Evolutionary conservation across 2,329 filamentous ascomycete species (phyloP), one percentile per base, ranked within the genome.

Genomic region (Diaporthe velutina): DNA sequence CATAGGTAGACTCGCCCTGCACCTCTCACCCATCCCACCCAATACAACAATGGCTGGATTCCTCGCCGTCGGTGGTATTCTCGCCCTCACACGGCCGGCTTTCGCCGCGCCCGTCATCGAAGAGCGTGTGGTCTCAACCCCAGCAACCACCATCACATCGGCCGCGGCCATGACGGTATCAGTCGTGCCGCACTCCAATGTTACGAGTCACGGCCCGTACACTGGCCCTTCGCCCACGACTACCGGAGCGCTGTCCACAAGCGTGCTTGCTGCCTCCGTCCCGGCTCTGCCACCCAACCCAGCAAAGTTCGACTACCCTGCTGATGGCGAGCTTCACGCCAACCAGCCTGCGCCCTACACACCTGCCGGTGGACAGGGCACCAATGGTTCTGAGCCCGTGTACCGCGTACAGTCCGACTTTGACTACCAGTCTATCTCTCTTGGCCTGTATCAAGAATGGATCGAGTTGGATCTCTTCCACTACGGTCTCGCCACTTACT

Each of bases 391-490:
- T 0, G 88, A 89, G 57, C 94, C 94, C 2, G 90, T 95, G 1
- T 96, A 96, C 83, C 91, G 93, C 76, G 92, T 94, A 0, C 88
- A 94, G 79, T 94, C 92, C 77, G 95, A 97, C 80, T 97, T 95
- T 80, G 95, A 97, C 82, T 97, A 93, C 81, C 89, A 96, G 81
- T 95, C 93, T 0, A 88, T 97, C 40, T 89, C 91, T 0, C 86
- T 97, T 17, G 93, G 90, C 17, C 86, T 96, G 0, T 96, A 96
- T 81, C 93, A 95, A 79, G 94, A 97, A 83, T 97, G 91, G 89
- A 95, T 96, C 71, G 94, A 97, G 84, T 87, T 97, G 1, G 95
- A 97, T 80, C 88, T 95, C 19, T 97, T 97, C 88, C 92, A 94
- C 82, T 91, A 93, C 80, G 94, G 93, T 19, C 88, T 97, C 4